Evolutionary conservation across 2,329 filamentous ascomycete species (phyloP), one percentile per base, ranked within the genome.

Genomic region (Neonectria ditissima): DNA sequence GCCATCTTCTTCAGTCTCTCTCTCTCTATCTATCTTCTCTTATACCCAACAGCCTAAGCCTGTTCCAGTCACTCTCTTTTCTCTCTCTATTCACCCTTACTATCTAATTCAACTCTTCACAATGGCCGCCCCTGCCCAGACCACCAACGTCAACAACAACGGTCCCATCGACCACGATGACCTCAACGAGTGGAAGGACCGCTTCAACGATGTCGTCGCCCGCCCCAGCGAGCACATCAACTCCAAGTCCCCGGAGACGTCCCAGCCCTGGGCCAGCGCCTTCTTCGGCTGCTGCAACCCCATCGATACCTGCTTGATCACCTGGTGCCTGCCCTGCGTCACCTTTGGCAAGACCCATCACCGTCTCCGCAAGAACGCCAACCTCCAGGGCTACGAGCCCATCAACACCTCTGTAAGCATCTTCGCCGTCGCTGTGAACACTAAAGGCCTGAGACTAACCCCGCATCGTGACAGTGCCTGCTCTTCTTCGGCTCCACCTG

Each of bases 321-420:
- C 80, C 16, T 84, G 77, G 67, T 84, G 79, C 65, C 65, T 82
- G 26, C 82, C 83, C 2, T 84, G 82, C 65, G 75, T 84, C 32
- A 83, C 81, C 34, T 84, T 83, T 52, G 82, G 82, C 73, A 82
- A 81, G 78, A 83, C 81, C 3, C 74, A 83, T 59, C 82, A 84
- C 66, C 80, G 82, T 20, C 70, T 83, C 11, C 76, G 74, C 62
- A 80, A 80, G 74, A 76, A 79, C 26, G 76, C 71, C 37, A 76
- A 74, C 59, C 77, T 84, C 8, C 65, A 78, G 18, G 82, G 80
- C 14, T 84, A 82, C 34, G 79, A 83, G 75, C 76, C 80, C 32
- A 74, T 83, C 70, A 84, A 84, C 74, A 82, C 80, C 13, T 79
- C 79, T 34, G 82, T 84, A 76, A 26, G 81, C 5, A 8, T 16